These are phyloP conservation scores for Magnolia changhungtana DNA, from an alignment of 164 flowering plant genomes.

Conservation along the genomic window DNA sequence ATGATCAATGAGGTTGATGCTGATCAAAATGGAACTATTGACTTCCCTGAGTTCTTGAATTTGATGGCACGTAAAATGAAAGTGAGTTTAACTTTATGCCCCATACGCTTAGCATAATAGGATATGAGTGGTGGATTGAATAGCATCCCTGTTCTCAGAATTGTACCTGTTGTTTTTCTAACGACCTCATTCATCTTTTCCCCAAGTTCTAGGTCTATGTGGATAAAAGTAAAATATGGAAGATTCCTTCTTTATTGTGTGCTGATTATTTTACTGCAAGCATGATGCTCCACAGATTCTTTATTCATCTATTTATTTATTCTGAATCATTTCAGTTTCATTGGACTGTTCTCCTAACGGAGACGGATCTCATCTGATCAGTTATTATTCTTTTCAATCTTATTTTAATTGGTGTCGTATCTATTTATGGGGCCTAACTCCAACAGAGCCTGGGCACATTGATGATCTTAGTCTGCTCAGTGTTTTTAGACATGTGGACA, in stretches of 20 bases:
- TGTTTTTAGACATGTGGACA: too few species aligned
- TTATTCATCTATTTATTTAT: too few species aligned
- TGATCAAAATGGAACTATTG: constrained; percentile 24
- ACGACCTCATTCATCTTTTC: not conserved
- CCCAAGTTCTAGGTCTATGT: not conserved
- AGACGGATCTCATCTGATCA: not conserved
- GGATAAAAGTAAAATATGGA: not conserved
- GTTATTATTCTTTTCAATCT: not conserved
- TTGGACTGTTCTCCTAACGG: not conserved
- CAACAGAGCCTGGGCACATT: too few species aligned
- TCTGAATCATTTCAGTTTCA: not conserved
- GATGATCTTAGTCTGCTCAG: too few species aligned
- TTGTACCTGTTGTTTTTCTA: not conserved
- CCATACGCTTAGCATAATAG: not conserved
- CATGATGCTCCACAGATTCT: not conserved
- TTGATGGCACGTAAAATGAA: constrained; percentile 26
- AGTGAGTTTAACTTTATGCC: constrained; percentile 8
- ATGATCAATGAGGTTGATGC: constrained; percentile 27
- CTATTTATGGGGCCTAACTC: not conserved
- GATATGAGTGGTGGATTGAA: not conserved
- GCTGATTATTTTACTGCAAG: not conserved
- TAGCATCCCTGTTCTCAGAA: not conserved
- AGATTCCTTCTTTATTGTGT: not conserved
- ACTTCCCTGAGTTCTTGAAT: constrained; percentile 21
- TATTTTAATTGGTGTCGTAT: not conserved